These are phyloP conservation scores for Ceratobasidium sp. DNA, from an alignment of 1,284 basidiomycete genomes.

Conservation along the genomic window DNA sequence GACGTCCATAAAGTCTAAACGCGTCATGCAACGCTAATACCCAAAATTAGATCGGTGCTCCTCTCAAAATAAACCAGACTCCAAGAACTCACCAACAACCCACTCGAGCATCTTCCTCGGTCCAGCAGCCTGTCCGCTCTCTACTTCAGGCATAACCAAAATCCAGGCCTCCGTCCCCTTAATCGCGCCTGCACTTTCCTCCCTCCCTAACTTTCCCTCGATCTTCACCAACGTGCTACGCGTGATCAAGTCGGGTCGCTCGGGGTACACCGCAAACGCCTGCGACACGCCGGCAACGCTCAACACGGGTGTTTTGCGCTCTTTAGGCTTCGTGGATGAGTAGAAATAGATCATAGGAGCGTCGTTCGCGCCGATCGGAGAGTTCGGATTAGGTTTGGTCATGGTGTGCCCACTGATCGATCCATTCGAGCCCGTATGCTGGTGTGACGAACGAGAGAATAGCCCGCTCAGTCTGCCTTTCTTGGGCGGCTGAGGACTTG, in stretches of 20 bases:
- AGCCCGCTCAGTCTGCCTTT: slow-evolving; percentile 45
- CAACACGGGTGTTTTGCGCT: slow-evolving; percentile 75
- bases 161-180: slow-evolving; percentile 82
- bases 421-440: slow-evolving; percentile 28
- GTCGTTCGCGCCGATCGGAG: background rate
- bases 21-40: slow-evolving; percentile 84
- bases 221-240: slow-evolving; percentile 90
- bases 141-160: slow-evolving; percentile 87
- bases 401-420: slow-evolving; percentile 8
- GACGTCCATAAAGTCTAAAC: slow-evolving; percentile 88
- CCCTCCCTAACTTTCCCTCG: slow-evolving; percentile 83
- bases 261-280: slow-evolving; percentile 92
- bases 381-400: slow-evolving; percentile 5
- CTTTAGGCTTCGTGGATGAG: slow-evolving; percentile 72
- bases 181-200: slow-evolving; percentile 74
- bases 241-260: slow-evolving; percentile 91
- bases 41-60: background rate
- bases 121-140: slow-evolving; percentile 60
- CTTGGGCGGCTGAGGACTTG: slow-evolving; percentile 17
- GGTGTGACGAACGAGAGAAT: slow-evolving; percentile 24
- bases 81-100: slow-evolving; percentile 77
- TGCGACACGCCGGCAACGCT: slow-evolving; percentile 65
- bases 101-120: slow-evolving; percentile 93
- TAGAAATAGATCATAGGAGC: slow-evolving; percentile 70
- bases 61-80: slow-evolving; percentile 13